Conservation (phyloP, 441 rosid genomes). For the Gossypium schwendimanii region DNA sequence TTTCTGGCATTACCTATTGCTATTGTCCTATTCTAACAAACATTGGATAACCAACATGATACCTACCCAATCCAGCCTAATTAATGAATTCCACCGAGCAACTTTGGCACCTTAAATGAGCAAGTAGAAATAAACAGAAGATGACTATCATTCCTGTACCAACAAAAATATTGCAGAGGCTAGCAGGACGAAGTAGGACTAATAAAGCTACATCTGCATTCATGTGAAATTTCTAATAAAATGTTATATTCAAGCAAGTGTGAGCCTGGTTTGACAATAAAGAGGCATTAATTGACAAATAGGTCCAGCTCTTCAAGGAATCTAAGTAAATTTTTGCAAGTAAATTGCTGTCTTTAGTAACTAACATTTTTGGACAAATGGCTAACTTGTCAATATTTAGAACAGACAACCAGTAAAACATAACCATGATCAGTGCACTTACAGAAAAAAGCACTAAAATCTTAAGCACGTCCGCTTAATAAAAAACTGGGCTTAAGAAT, state of each 20-base stretch:
- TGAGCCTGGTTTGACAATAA: background rate
- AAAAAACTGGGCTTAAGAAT: background rate
- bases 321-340: background rate
- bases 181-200: background rate
- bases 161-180: background rate
- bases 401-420: background rate
- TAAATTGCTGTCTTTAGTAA: background rate
- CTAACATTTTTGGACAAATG: background rate
- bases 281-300: background rate
- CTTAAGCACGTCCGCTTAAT: background rate
- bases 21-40: background rate
- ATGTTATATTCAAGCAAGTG: background rate
- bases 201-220: background rate
- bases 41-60: background rate
- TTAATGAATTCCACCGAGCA: background rate
- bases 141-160: background rate
- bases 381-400: background rate
- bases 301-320: background rate
- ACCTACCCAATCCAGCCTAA: background rate
- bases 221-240: background rate
- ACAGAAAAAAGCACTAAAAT: background rate
- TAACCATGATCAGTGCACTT: background rate
- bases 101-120: background rate
- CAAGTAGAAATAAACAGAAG: background rate
- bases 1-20: background rate